Evolutionary conservation across 192 early-diverging fungal species (phyloP).

Genomic region (Coemansia biformis): DNA sequence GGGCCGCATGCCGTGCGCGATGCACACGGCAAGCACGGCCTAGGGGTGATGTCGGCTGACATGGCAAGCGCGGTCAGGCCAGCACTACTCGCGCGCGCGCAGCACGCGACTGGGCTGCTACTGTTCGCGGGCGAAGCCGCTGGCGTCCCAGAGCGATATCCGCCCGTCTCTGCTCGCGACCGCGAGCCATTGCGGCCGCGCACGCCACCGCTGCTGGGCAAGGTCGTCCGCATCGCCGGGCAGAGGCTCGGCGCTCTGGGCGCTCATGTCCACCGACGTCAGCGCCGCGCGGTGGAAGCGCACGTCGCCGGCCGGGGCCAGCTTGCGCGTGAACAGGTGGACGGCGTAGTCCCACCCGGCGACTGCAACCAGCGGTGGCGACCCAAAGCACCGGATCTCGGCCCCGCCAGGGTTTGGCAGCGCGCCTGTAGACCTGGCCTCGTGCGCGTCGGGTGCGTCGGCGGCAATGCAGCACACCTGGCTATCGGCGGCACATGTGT

Average conservation of each 20-base stretch:
- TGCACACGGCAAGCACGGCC: too few relatives aligned
- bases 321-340: constrained; percentile 12
- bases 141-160: constrained; percentile 38
- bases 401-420: constrained; percentile 24
- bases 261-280: constrained; percentile 32
- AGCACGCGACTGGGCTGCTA: too few relatives aligned
- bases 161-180: constrained; percentile 38
- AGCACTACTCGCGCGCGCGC: too few relatives aligned
- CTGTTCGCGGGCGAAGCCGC: background rate
- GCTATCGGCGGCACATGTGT: constrained; percentile 44
- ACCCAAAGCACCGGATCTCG: constrained; percentile 22
- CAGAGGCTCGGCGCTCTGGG: constrained; percentile 9
- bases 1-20: too few relatives aligned
- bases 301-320: constrained; percentile 9
- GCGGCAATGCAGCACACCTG: constrained; percentile 21
- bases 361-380: constrained; percentile 15
- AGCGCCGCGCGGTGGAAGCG: constrained; percentile 36
- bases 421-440: background rate
- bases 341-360: constrained; percentile 44
- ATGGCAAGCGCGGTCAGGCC: too few relatives aligned
- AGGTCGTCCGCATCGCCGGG: constrained; percentile 13
- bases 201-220: constrained; percentile 34
- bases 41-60: too few relatives aligned
- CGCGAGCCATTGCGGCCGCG: constrained; percentile 37
- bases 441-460: background rate